Evolutionary conservation across 1,284 basidiomycete genomes (phyloP), one percentile per base, ranked within the genome.

Genomic region (Takashimella koratensis): DNA sequence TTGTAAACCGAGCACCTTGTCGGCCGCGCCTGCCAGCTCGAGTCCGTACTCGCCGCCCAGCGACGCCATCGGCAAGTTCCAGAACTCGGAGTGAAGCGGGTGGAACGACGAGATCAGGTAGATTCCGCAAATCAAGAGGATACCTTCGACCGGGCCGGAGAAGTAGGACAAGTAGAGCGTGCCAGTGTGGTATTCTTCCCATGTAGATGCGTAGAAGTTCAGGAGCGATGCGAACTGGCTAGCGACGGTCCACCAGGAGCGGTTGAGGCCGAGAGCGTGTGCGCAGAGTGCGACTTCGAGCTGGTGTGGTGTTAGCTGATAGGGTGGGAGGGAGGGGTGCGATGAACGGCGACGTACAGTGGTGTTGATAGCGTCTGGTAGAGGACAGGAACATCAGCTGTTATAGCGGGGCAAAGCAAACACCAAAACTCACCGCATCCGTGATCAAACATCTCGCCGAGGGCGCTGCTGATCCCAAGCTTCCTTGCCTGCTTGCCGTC

Each of bases 131-230:
- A 98, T 86, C 74, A 98, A 83, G 47, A 98, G 77, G 64, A 98
- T 97, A 8, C 95, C 95, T 75, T 98, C 95, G 2, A 98, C 90
- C 0, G 95, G 95, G 0, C 95, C 95, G 8, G 90, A 95, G 76
- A 96, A 97, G 24, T 86, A 84, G n/a, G 90, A 90, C 16, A 96
- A 84, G 77, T 86, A 96, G 5, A 97, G 79, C 58, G 86, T 85
- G 23, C 90, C 89, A 1, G 95, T 98, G 74, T 98, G 88, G 68
- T 89, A 95, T 76, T 98, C 95, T 70, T 98, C 95, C 95, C 95
- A 98, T 67, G 74, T 77, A 39, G 74, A 76, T 42, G 97, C 80
- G 74, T 98, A 98, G 72, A 98, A 98, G 76, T 91, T 97, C 59
- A 88, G 87, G 16, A 96, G 81, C 0, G 91, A 88, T 0, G 88